Evolutionary conservation across 768 basidiomycete genomes (phyloP).

Genomic region (Termitomyces sp.): DNA sequence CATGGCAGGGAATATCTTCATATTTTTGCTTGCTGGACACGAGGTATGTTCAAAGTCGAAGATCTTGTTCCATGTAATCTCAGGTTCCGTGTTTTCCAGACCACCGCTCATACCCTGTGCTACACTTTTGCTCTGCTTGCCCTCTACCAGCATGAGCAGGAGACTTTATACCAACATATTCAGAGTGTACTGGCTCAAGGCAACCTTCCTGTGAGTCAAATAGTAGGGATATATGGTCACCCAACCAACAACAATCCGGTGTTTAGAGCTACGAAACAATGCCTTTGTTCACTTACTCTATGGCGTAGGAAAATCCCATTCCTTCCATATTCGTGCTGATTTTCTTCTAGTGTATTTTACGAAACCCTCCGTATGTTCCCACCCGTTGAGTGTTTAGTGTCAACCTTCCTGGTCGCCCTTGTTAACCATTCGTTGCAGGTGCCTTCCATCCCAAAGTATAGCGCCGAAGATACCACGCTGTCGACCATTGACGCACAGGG

Average conservation of each 20-base stretch:
- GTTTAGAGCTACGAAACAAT: conserved; percentile 35
- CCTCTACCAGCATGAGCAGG: conserved; percentile 36
- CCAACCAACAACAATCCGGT: neutral
- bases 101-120: conserved; percentile 32
- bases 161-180: conserved; percentile 35
- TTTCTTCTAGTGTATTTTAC: conserved; percentile 35
- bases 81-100: conserved; percentile 17
- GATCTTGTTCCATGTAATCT: neutral
- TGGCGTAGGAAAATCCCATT: conserved; percentile 24
- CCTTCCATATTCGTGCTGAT: neutral
- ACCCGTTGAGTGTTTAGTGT: conserved; percentile 27
- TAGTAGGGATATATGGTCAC: neutral
- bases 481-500: conserved; percentile 29
- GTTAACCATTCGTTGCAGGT: conserved; percentile 21
- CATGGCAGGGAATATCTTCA: conserved; percentile 37
- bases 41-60: conserved; percentile 33
- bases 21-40: conserved; percentile 56
- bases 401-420: neutral
- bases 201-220: conserved; percentile 21
- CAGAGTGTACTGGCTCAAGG: conserved; percentile 23
- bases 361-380: conserved; percentile 46
- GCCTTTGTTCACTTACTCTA: conserved; percentile 29
- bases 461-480: conserved; percentile 41
- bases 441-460: conserved; percentile 35
- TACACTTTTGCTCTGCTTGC: conserved; percentile 37